These are phyloP conservation scores for Penicillium janthinellum DNA, from an alignment of 2,329 filamentous ascomycete species.

Conservation along the genomic window DNA sequence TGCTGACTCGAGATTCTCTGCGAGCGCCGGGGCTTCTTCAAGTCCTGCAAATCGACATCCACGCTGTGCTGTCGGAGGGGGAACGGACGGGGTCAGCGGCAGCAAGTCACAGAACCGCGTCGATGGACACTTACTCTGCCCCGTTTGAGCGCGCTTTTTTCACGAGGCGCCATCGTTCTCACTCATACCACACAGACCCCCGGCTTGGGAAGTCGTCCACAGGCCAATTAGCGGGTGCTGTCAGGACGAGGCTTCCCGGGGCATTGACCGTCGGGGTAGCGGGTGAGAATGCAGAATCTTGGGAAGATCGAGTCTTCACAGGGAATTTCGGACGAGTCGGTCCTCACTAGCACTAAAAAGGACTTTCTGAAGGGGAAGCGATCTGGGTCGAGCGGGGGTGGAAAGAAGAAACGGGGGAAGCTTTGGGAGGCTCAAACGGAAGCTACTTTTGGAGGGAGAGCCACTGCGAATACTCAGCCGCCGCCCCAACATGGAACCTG, in stretches of 20 bases:
- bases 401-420: constrained; percentile 2
- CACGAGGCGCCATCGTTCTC: constrained; percentile 51
- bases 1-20: constrained; percentile 66
- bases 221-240: constrained; percentile 20
- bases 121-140: constrained; percentile 61
- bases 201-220: constrained; percentile 8
- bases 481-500: constrained; percentile 2
- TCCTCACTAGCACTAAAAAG: not conserved
- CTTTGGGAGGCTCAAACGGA: constrained; percentile 10
- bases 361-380: not conserved
- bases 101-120: constrained; percentile 21
- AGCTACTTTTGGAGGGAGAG: constrained; percentile 5
- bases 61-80: constrained; percentile 61
- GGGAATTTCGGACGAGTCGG: not conserved
- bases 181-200: constrained; percentile 12
- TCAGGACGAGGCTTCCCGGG: constrained; percentile 4
- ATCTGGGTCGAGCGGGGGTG: not conserved
- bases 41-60: constrained; percentile 62
- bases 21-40: constrained; percentile 83
- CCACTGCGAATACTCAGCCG: not conserved
- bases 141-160: constrained; percentile 86
- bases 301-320: not conserved
- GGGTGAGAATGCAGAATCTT: not conserved
- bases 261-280: constrained; percentile 4
- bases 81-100: constrained; percentile 26